Evolutionary conservation across 1,284 basidiomycete genomes (phyloP), one percentile per base, ranked within the genome.

Genomic region (Malassezia cuniculi): DNA sequence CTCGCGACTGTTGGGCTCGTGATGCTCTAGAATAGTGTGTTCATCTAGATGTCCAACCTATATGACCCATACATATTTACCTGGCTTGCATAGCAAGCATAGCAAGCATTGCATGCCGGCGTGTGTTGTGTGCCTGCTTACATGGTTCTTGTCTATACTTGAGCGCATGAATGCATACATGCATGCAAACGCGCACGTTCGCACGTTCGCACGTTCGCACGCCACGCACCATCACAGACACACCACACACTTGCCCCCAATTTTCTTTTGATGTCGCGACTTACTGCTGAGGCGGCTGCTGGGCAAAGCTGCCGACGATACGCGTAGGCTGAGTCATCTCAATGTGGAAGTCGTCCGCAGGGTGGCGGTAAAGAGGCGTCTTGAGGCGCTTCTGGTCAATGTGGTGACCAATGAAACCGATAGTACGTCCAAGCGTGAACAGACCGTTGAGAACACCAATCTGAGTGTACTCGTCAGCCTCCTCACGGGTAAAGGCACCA

Each of bases 351-450:
- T 65, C 61, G 50, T 65, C 61, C 77, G 62, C 58, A 34, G 60
- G 60, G 50, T 66, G 62, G 37, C 62, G 56, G 56, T 66, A 66
- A 29, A 66, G 58, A 36, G 54, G 54, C 24, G 56, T 54, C 48
- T 57, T 58, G 50, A 66, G 57, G 57, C 85, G 77, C 76, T 86
- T 89, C 77, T 95, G 89, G 74, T 95, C 86, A 40, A 85, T 77
- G 68, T 85, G 83, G 72, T 85, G 83, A 27, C 85, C 85, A 55
- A 89, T 86, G 78, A 94, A 94, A 57, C 90, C 90, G 69, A 95
- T 94, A 66, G 82, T 85, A 57, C 90, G 83, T 41, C 90, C 90
- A 41, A 95, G 80, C 31, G 95, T 89, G 72, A 97, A 97, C 46
- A 97, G 75, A 52, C 87, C 89, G 70, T 95, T 95, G 48, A 97